Conservation (phyloP, 768 basidiomycete genomes). For the Psilocybe tampanensis region DNA sequence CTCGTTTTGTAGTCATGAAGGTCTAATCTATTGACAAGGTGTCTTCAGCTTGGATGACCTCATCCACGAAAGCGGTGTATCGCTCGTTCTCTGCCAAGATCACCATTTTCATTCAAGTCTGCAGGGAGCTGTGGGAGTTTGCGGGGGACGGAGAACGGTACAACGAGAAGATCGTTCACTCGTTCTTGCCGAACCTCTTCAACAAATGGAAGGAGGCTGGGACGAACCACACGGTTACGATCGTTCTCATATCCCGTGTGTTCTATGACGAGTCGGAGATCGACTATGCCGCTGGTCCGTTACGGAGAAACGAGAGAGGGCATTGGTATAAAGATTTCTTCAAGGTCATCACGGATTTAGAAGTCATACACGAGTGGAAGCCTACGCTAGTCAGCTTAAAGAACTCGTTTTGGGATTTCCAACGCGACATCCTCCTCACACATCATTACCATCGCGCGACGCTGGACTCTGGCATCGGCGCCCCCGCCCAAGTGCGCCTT, state of each 20-base stretch:
- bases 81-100: conserved; percentile 90
- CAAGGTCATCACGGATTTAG: conserved; percentile 93
- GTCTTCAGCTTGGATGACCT: conserved; percentile 79
- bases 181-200: conserved; percentile 91
- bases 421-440: conserved; percentile 86
- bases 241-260: conserved; percentile 92
- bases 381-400: conserved; percentile 85
- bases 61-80: conserved; percentile 86
- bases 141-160: conserved; percentile 94
- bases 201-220: conserved; percentile 79
- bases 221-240: conserved; percentile 92
- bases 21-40: conserved; percentile 57
- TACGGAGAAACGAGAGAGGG: conserved; percentile 74
- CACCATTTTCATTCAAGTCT: conserved; percentile 96
- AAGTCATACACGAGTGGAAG: conserved; percentile 87
- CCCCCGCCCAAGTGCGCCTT: conserved; percentile 62
- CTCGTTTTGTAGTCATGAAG: too few relatives aligned
- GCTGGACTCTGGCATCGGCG: conserved; percentile 45
- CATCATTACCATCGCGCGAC: conserved; percentile 84
- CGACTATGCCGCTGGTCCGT: conserved; percentile 80
- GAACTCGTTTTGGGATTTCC: conserved; percentile 88
- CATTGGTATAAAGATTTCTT: conserved; percentile 94
- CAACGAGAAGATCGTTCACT: conserved; percentile 97
- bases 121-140: conserved; percentile 96
- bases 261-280: conserved; percentile 83